Conservation (phyloP, 441 rosid species). For the Erodium moschatum region DNA sequence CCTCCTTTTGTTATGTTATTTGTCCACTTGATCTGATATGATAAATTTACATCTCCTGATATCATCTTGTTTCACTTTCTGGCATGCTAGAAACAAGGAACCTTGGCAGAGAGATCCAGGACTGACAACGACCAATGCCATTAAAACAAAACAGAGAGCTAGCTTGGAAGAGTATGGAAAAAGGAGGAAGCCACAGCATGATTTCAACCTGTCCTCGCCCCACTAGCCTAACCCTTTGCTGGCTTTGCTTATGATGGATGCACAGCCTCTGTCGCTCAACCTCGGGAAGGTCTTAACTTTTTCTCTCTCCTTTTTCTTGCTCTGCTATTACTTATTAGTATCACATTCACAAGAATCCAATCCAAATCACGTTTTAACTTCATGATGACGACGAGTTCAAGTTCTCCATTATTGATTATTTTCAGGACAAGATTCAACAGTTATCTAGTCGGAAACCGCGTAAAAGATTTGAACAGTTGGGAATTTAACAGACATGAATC, state of each 20-base stretch:
- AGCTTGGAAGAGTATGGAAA: neutral
- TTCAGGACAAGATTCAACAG: neutral
- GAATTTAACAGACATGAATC: neutral
- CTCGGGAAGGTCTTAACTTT: neutral
- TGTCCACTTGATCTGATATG: constrained; percentile 3
- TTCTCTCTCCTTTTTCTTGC: neutral
- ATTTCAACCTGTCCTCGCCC: neutral
- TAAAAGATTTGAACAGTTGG: neutral
- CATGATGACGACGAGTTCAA: too few species aligned
- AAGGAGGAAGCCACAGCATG: neutral
- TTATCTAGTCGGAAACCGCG: neutral
- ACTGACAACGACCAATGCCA: constrained; percentile 28
- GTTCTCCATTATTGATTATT: neutral
- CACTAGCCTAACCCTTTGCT: neutral
- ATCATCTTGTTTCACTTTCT: neutral
- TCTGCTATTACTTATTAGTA: neutral
- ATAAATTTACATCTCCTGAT: constrained; percentile 2
- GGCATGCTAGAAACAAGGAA: constrained; percentile 19
- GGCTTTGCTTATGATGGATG: neutral
- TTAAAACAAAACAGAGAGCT: neutral
- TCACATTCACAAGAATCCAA: neutral
- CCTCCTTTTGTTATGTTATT: neutral
- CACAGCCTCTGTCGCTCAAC: neutral
- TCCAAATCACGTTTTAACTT: neutral
- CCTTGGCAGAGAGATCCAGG: constrained; percentile 40